Base-by-base conservation (phyloP, 305 asterid species). In the Fraxinus dipetala region DNA sequence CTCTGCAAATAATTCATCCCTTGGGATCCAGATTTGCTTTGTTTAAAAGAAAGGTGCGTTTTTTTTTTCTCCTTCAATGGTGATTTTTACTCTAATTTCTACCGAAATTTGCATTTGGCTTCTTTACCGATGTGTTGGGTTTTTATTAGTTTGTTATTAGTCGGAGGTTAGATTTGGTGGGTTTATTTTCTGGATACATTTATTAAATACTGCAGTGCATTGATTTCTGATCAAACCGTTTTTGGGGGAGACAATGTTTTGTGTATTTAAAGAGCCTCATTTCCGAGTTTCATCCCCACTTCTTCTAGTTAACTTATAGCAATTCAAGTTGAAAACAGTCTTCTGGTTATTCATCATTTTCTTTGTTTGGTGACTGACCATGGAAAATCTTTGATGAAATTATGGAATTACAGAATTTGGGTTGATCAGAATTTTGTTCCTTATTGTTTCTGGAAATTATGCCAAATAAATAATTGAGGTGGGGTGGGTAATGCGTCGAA, bases 21-120 rank as follows among this genome's bases (percentile, higher is more conserved):
- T 84, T 84, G 80, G 86, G 92, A 86, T 89, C 91, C 83, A 81
- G 94, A 89, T 86, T 87, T 82, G 88, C 84, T 87, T 89, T 82
- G 88, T 80, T 80, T 9, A 40, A 72, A 74, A 61, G 59, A 14
- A 45, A 14, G 59, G 59, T 48, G 18, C 54, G 63, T 54, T 16
- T 45, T 18, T 63, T 26, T 26, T 45, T 45, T 1, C 20, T 81
- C 79, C 73, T 81, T 76, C 83, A 79, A 22, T 80, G 81, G 16
- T 63, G 2, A 43, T 30, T 22, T 26, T 0, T 10, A 13, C 5
- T 67, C n/a, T 67, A 28, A 26, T 24, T 11, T 67, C 18, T 26
- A 3, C 56, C 56, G 4, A 3, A 45, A 13, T 82, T 77, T 63
- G n/a, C 5, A 36, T 80, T 56, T 32, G n/a, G 51, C 30, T 72